A percentile compares a stretch with the other conserved stretches of the same genome.
Conservation (phyloP, 2,329 filamentous ascomycete genomes). For the Chrysoporthe deuterocubensis region DNA sequence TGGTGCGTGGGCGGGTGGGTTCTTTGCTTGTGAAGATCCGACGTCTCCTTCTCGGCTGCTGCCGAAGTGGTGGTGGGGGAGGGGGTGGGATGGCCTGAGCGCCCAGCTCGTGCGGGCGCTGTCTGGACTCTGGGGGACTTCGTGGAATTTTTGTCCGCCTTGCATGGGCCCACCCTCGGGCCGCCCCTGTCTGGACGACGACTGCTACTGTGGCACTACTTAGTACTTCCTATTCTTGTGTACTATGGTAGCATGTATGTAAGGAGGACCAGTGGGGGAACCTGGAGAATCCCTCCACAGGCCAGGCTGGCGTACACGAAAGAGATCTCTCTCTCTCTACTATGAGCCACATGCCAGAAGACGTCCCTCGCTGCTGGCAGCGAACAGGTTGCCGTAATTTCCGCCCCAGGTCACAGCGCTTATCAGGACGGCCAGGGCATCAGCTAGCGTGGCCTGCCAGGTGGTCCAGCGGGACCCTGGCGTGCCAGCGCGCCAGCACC, state of each 20-base stretch:
- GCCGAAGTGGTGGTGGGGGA: neutral
- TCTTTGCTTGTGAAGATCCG: constrained; percentile 7
- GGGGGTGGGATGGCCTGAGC: neutral
- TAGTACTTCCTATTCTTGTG: neutral
- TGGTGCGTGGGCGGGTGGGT: neutral
- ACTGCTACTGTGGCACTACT: neutral
- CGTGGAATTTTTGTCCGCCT: neutral
- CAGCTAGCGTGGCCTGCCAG: neutral
- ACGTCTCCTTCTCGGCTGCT: neutral
- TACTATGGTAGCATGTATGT: no score
- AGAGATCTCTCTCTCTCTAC: no score
- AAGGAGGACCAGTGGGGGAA: no score
- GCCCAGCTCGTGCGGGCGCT: neutral
- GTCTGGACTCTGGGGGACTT: neutral
- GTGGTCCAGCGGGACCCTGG: neutral
- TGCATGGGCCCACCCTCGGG: constrained; percentile 2
- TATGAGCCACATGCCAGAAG: no score
- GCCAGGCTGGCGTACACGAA: no score
- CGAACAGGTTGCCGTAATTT: neutral
- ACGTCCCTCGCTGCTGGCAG: no score
- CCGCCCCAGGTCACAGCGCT: neutral
- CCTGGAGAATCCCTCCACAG: no score
- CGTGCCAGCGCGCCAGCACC: neutral
- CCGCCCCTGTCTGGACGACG: neutral
- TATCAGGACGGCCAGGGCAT: neutral